Percentiles rank a stretch among this genome's conserved stretches.
Conservation (phyloP, 148 eudicot genomes). For the Camellia sinensis region DNA sequence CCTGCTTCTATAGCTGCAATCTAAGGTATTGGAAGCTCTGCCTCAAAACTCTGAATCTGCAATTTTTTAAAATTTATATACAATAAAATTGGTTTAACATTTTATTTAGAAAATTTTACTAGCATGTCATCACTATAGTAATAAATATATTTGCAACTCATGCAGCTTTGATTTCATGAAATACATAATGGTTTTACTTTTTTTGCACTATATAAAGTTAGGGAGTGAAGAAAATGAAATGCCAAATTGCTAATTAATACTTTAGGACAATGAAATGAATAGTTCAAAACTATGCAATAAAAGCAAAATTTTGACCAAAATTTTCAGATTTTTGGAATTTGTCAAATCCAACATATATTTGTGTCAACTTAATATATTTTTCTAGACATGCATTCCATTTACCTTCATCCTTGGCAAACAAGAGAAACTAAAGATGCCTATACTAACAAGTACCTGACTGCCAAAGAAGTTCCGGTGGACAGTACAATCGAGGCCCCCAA, state of each 20-base stretch:
- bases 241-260: background rate
- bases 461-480: slow-evolving; percentile 97
- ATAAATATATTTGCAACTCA: background rate
- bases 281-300: background rate
- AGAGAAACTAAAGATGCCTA: background rate
- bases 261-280: background rate
- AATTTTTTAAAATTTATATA: background rate
- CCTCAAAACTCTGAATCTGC: slow-evolving; percentile 95
- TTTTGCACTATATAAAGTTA: background rate
- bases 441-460: slow-evolving; percentile 59
- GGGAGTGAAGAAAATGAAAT: background rate
- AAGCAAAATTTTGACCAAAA: background rate
- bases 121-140: background rate
- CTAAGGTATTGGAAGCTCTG: slow-evolving; percentile 69
- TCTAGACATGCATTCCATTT: background rate
- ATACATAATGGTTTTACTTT: background rate
- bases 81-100: too few species aligned
- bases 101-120: background rate
- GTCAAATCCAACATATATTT: background rate
- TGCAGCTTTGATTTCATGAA: background rate
- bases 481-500: slow-evolving; percentile 93
- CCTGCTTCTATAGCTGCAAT: slow-evolving; percentile 70
- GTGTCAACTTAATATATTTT: background rate
- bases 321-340: background rate
- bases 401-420: background rate